Evolutionary conservation across 225 moss, liverwort and hornwort species (phyloP).

Genomic region (Physcomitrellopsis africana): DNA sequence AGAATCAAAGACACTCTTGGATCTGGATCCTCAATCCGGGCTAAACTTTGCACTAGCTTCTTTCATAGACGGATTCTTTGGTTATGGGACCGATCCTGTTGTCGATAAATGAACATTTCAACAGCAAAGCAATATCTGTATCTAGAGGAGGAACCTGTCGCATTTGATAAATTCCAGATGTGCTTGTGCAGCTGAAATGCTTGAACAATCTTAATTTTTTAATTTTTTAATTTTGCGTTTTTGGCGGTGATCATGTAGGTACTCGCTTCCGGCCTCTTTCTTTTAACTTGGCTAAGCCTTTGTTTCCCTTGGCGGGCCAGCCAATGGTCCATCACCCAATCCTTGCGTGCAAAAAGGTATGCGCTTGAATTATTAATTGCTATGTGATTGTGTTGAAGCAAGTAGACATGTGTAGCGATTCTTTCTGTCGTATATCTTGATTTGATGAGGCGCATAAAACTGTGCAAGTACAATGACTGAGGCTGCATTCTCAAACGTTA

Average conservation of each 20-base stretch:
- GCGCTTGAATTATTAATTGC: slow-evolving; percentile 20
- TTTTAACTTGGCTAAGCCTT: slow-evolving; percentile 94
- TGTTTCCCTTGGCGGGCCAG: slow-evolving; percentile 95
- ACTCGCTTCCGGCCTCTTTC: slow-evolving; percentile 98
- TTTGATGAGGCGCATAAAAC: not conserved
- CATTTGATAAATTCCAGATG: slow-evolving; percentile 4
- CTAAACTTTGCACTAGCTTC: slow-evolving; percentile 1
- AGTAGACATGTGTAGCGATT: slow-evolving; percentile 2
- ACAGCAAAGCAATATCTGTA: not conserved
- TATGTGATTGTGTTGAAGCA: slow-evolving; percentile 1
- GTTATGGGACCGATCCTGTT: not conserved
- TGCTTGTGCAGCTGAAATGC: slow-evolving; percentile 22
- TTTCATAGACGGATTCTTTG: not conserved
- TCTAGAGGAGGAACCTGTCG: slow-evolving; percentile 9
- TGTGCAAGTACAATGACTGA: not conserved
- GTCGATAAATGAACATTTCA: slow-evolving; percentile 7
- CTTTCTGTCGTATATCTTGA: not conserved
- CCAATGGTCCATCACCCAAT: slow-evolving; percentile 99
- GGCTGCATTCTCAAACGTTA: not conserved
- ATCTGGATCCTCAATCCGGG: slow-evolving; percentile 25
- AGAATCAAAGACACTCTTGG: not conserved
- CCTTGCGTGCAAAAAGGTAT: slow-evolving; percentile 96
- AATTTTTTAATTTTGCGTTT: not conserved
- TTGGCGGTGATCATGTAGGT: slow-evolving; percentile 50
- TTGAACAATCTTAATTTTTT: slow-evolving; percentile 16